Evolutionary conservation across 1,139 yeast species (phyloP).

Genomic region (Saccharomyces hybrid): DNA sequence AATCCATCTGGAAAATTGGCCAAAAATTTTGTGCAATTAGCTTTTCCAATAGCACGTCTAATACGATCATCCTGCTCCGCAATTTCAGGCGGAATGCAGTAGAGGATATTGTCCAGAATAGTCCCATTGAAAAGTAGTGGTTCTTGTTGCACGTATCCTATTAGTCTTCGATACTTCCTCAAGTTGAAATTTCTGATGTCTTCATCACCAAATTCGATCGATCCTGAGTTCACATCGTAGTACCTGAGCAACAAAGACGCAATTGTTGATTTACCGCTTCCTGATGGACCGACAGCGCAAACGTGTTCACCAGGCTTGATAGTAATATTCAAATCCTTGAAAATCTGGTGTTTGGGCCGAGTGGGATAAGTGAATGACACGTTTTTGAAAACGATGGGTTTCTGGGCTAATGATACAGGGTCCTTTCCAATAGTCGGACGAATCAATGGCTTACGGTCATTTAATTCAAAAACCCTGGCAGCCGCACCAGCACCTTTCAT

Average conservation of each 20-base stretch:
- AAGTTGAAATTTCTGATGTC: slow-evolving; percentile 60
- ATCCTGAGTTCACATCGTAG: slow-evolving; percentile 56
- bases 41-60: slow-evolving; percentile 35
- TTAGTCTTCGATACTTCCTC: slow-evolving; percentile 60
- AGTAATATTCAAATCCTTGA: slow-evolving; percentile 53
- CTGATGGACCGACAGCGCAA: slow-evolving; percentile 88
- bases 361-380: slow-evolving; percentile 82
- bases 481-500: slow-evolving; percentile 99
- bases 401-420: slow-evolving; percentile 38
- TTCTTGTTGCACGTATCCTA: slow-evolving; percentile 87
- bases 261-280: slow-evolving; percentile 85
- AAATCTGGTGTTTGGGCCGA: slow-evolving; percentile 65
- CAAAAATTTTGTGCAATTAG: slow-evolving; percentile 68
- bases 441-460: slow-evolving; percentile 70
- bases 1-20: slow-evolving; percentile 71
- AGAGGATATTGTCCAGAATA: slow-evolving; percentile 69
- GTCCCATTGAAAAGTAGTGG: slow-evolving; percentile 77
- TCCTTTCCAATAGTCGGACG: slow-evolving; percentile 46
- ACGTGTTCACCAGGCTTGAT: slow-evolving; percentile 69
- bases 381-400: slow-evolving; percentile 51
- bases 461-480: slow-evolving; percentile 79
- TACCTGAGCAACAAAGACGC: slow-evolving; percentile 67
- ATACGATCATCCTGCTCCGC: slow-evolving; percentile 36
- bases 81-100: slow-evolving; percentile 48
- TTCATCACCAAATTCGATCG: slow-evolving; percentile 57